phyloP scores from a whole-genome alignment of 169 alveolate species.

The Theileria parva region DNA sequence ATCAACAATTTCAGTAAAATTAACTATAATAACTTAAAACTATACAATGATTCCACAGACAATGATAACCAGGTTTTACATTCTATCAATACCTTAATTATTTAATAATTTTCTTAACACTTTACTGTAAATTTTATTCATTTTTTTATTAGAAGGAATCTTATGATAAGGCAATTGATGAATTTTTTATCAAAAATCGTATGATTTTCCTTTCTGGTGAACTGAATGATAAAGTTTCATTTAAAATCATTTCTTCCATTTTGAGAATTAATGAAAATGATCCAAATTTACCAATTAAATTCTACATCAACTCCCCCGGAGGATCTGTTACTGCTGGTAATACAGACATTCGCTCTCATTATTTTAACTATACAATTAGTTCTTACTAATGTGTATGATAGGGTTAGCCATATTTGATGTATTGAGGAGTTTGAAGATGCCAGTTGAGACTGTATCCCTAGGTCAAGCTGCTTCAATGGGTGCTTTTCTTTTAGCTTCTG shows the following conservation, averaged over 20 bases:
- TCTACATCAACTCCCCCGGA: constrained; percentile 86
- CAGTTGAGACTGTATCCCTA: constrained; percentile 78
- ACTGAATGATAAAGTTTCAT: constrained; percentile 75
- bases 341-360: too few relatives aligned
- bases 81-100: too few relatives aligned
- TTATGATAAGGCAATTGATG: constrained; percentile 36
- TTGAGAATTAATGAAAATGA: constrained; percentile 75
- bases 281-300: constrained; percentile 71
- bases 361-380: not conserved
- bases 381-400: not conserved
- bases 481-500: constrained; percentile 82
- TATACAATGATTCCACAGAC: too few relatives aligned
- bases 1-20: not conserved
- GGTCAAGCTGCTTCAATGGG: constrained; percentile 89
- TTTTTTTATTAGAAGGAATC: constrained; percentile 32
- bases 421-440: constrained; percentile 76
- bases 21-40: not conserved
- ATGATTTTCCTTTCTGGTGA: constrained; percentile 74
- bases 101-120: not conserved
- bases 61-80: too few relatives aligned
- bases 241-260: constrained; percentile 74
- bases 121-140: not conserved
- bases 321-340: constrained; percentile 82
- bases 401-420: constrained; percentile 85
- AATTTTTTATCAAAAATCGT: constrained; percentile 42